Base-by-base conservation (phyloP, 768 basidiomycete genomes). In the Phanerodontia chrysosporium region DNA sequence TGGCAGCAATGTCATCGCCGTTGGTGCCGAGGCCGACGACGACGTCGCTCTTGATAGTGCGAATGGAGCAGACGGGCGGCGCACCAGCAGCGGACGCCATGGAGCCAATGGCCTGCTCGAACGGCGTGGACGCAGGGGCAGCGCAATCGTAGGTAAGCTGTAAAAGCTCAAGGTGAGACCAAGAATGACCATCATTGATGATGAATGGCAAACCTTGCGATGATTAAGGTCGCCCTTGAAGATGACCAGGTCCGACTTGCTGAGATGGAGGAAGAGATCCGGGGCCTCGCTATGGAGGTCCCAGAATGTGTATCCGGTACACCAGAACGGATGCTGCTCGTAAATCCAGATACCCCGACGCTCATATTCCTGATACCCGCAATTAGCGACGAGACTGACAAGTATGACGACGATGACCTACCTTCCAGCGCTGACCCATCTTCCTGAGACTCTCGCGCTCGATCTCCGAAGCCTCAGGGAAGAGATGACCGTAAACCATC, bases 161-260 rank as follows among this genome's bases (percentile, higher is more conserved):
- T 4, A 10, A 9, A 5, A 10, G 6, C 39, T 42, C 32, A 7
- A 7, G 32, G 18, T 42, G 4, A 12, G 42, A 21, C 44, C 2
- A 24, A 29, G 6, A 49, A 39, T 24, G 18, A 18, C n/a, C n/a
- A n/a, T n/a, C n/a, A n/a, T 39, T n/a, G 24, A 2, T 4, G 13
- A 36, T 12, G 27, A 14, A 8, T 1, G 6, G 55, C 64, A 14
- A 13, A 67, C 66, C 64, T 95, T 94, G 69, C 94, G 88, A 74
- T 95, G 93, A 73, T 96, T 96, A 22, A 96, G 76, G 68, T 95
- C 92, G 13, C 95, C 95, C 75, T 98, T 98, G 83, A 97, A 97
- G 69, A 83, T 80, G 66, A 97, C 95, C 46, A 98, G 83, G 69
- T 97, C 90, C 30, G 91, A 92, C 32, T 85, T 85, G 58, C 91